Percentiles rank a stretch among this genome's conserved stretches.
Evolutionary conservation across 1,284 basidiomycete genomes (phyloP).

Genomic region (Leucoagaricus sp.): DNA sequence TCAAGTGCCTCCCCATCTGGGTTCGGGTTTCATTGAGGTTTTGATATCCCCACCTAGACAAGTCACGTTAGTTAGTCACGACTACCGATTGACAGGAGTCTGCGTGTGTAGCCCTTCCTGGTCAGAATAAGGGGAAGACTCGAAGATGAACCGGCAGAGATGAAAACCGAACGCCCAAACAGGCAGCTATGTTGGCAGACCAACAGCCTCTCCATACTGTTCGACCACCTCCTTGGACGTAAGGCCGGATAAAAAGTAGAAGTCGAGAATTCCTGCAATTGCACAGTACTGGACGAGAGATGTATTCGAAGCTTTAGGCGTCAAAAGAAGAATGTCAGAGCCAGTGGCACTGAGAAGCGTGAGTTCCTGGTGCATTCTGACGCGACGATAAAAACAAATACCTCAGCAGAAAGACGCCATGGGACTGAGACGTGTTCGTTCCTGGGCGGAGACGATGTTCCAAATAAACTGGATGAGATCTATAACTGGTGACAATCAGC

Average conservation of each 20-base stretch:
- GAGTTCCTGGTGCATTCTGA: constrained; percentile 3
- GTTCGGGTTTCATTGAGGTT: constrained; percentile 47
- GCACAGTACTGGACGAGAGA: constrained; percentile 67
- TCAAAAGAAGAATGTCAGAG: constrained; percentile 63
- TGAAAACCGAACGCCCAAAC: constrained; percentile 75
- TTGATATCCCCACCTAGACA: constrained; percentile 54
- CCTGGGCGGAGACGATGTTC: constrained; percentile 60
- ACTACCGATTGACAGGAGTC: not conserved
- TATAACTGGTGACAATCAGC: constrained; percentile 48
- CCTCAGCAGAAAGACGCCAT: constrained; percentile 73
- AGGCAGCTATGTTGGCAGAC: constrained; percentile 67
- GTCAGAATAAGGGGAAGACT: constrained; percentile 1
- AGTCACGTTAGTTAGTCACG: constrained; percentile 17
- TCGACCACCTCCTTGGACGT: constrained; percentile 62
- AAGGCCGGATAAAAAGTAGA: constrained; percentile 74
- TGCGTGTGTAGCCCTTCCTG: not conserved
- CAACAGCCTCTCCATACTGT: constrained; percentile 64
- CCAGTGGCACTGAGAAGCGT: constrained; percentile 50
- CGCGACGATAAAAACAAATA: constrained; percentile 22
- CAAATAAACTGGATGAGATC: constrained; percentile 68
- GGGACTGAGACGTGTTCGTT: constrained; percentile 53
- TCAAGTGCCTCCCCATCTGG: constrained; percentile 63
- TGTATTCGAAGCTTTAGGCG: constrained; percentile 47
- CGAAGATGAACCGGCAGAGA: constrained; percentile 51
- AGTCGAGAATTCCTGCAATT: constrained; percentile 66